Evolutionary conservation across 768 basidiomycete genomes (phyloP).

Genomic region (Mycena latifolia): DNA sequence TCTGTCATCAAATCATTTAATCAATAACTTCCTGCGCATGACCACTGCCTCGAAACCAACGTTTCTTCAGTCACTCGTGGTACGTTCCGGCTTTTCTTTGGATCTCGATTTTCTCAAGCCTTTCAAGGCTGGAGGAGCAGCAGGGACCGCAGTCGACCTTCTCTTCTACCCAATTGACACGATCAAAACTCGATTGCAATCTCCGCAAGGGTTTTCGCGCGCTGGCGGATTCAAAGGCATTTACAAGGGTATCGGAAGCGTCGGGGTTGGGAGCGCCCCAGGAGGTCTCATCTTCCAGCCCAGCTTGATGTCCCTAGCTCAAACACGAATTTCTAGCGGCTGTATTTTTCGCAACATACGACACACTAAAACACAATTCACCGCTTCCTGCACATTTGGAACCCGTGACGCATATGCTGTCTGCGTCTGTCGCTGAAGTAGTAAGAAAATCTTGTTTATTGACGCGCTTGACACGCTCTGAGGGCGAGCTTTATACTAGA

Average conservation of each 20-base stretch:
- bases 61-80: slow-evolving; percentile 55
- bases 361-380: slow-evolving; percentile 83
- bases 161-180: slow-evolving; percentile 30
- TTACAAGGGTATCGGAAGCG: slow-evolving; percentile 31
- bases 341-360: slow-evolving; percentile 95
- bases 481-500: slow-evolving; percentile 52
- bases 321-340: slow-evolving; percentile 69
- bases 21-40: slow-evolving; percentile 8
- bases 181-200: slow-evolving; percentile 28
- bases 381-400: slow-evolving; percentile 72
- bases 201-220: slow-evolving; percentile 24
- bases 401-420: slow-evolving; percentile 59
- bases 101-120: slow-evolving; percentile 5
- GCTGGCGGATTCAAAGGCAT: slow-evolving; percentile 28
- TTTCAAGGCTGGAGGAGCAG: slow-evolving; percentile 65
- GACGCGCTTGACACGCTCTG: slow-evolving; percentile 12
- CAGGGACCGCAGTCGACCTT: slow-evolving; percentile 29
- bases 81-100: slow-evolving; percentile 32
- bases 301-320: not conserved
- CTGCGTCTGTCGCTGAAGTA: slow-evolving; percentile 73
- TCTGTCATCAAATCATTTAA: no score
- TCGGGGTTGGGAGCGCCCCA: slow-evolving; percentile 23
- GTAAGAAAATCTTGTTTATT: slow-evolving; percentile 47
- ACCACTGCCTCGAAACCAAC: slow-evolving; percentile 44
- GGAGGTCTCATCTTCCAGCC: slow-evolving; percentile 6